phyloP scores from a whole-genome alignment of 805 yeast genomes.

The Teunomyces atbi region DNA sequence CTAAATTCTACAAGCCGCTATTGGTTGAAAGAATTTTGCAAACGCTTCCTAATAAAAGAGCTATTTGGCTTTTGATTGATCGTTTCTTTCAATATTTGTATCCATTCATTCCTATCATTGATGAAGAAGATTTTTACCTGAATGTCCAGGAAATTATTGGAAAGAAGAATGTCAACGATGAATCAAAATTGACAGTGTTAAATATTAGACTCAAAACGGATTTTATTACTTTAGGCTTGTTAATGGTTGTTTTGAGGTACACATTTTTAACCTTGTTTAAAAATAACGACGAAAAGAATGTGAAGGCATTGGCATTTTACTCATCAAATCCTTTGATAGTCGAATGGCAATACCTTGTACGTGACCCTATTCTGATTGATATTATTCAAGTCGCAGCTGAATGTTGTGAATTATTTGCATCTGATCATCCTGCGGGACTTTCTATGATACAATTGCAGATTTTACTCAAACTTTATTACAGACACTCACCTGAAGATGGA shows the following conservation, averaged over 20 bases:
- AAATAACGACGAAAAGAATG: constrained; percentile 8
- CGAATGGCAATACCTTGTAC: constrained; percentile 18
- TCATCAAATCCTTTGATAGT: constrained; percentile 13
- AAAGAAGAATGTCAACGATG: constrained; percentile 11
- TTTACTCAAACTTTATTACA: constrained; percentile 15
- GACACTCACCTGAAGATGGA: constrained; percentile 14
- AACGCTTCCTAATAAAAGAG: constrained; percentile 30
- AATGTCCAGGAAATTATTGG: constrained; percentile 18
- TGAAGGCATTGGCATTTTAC: constrained; percentile 9
- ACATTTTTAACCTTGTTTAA: constrained; percentile 33
- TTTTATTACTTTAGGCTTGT: constrained; percentile 29
- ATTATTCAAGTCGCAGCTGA: constrained; percentile 14
- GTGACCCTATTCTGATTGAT: constrained; percentile 18
- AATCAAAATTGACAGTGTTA: constrained; percentile 23
- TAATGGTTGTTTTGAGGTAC: constrained; percentile 32
- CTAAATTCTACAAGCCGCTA: constrained; percentile 1
- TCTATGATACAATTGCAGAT: constrained; percentile 18
- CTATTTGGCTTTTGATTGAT: constrained; percentile 24
- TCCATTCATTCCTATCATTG: constrained; percentile 38
- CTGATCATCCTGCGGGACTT: constrained; percentile 9
- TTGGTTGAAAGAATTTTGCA: constrained; percentile 17
- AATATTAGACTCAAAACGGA: constrained; percentile 28
- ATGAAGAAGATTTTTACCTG: constrained; percentile 27
- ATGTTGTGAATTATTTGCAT: constrained; percentile 15
- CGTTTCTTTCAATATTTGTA: constrained; percentile 37